Evolutionary conservation across 1,139 yeast genomes (phyloP).

Genomic region (Lodderomyces orthopsilosis): DNA sequence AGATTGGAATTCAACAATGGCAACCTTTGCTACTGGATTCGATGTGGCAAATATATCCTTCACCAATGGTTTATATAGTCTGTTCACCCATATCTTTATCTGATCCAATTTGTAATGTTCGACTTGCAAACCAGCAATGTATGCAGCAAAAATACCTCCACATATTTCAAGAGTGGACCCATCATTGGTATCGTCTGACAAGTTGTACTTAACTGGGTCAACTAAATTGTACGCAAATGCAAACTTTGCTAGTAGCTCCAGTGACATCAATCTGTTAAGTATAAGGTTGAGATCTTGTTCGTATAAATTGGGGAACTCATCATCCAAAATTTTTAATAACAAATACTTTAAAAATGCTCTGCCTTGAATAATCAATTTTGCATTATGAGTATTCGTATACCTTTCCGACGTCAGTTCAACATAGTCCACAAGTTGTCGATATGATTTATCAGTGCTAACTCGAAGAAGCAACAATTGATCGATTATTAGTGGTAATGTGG

Average conservation of each 20-base stretch:
- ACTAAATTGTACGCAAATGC: constrained; percentile 38
- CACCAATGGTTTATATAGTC: constrained; percentile 30
- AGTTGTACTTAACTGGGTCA: constrained; percentile 25
- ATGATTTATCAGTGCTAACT: constrained; percentile 39
- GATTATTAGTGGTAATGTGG: constrained; percentile 33
- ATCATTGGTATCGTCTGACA: constrained; percentile 23
- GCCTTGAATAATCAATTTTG: constrained; percentile 33
- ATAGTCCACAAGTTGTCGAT: constrained; percentile 36
- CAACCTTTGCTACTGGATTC: constrained; percentile 12
- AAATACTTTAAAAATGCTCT: constrained; percentile 23
- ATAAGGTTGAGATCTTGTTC: constrained; percentile 34
- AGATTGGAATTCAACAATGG: constrained; percentile 29
- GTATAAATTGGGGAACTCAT: constrained; percentile 27
- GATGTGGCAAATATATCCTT: not conserved
- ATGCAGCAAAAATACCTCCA: constrained; percentile 34
- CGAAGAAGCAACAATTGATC: constrained; percentile 26
- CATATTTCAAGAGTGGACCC: constrained; percentile 28
- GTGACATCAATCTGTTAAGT: constrained; percentile 22
- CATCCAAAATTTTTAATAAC: constrained; percentile 32
- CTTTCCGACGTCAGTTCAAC: constrained; percentile 27
- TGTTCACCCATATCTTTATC: constrained; percentile 27
- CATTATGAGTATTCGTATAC: constrained; percentile 31
- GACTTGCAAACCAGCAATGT: constrained; percentile 32
- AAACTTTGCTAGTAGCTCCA: constrained; percentile 33
- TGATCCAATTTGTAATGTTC: constrained; percentile 22